Base-by-base conservation (phyloP, 306 rosid genomes). In the Gastrolobium bilobum region DNA sequence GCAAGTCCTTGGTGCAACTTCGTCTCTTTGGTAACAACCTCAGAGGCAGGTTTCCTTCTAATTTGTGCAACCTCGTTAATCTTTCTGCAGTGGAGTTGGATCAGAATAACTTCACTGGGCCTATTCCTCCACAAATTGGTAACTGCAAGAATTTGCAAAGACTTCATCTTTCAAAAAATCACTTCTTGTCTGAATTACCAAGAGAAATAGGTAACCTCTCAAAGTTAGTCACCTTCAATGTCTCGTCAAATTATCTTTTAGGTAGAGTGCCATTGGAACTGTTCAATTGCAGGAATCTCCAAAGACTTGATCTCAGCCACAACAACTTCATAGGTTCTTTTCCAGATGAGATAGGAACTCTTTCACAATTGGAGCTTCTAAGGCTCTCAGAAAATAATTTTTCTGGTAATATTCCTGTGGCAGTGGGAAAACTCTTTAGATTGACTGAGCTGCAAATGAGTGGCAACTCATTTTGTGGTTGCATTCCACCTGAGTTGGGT, bases 391-490 rank as follows among this genome's bases (percentile, higher is more conserved):
- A 85, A 30, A 88, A 93, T 52, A 80, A 82, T 3, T 90, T 93
- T 77, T 85, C 91, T 5, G 91, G 94, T 34, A 71, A 73, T 3
- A 78, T 92, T 75, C 96, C 97, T 3, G 53, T 51, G 14, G 65
- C 83, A 26, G 8, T 90, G 4, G 92, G 92, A 62, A 86, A 88
- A 38, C 88, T 90, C 42, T 58, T 76, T 4, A 88, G 75, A 26
- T 72, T 93, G 84, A 93, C 92, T 4, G 94, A 88, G 83, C 75
- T 93, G 68, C 92, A 90, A 85, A 90, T 93, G 87, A 89, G 92
- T 26, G 82, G 82, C 14, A 92, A 92, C 90, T 65, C 44, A n/a
- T 92, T 92, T 76, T 81, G 80, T 51, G 90, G 92, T 68, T 77
- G 83, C 81, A 88, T 93, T 77, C 97, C 96, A 30, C 73, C 56